A percentile compares a stretch with the other conserved stretches of the same genome.
Evolutionary conservation across 768 basidiomycete species (phyloP).

Genomic region (Hypholoma sublateritium): DNA sequence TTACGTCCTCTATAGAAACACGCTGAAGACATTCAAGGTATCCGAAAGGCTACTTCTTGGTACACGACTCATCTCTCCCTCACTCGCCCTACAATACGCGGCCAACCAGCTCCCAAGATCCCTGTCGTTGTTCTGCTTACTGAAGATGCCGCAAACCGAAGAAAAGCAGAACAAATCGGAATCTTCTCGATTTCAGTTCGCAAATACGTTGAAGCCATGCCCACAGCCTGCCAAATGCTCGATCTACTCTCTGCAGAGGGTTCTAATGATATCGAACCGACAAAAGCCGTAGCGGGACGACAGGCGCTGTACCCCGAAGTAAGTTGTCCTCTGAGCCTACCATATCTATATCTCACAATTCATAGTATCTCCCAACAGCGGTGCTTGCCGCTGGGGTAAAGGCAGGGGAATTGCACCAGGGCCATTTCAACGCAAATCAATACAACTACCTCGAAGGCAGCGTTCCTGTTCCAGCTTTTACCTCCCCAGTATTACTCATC

Average conservation of each 20-base stretch:
- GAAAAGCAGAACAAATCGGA: conserved; percentile 67
- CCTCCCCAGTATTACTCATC: conserved; percentile 78
- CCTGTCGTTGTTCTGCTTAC: conserved; percentile 81
- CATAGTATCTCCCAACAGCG: conserved; percentile 75
- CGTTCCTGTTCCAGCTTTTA: conserved; percentile 71
- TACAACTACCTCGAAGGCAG: conserved; percentile 98
- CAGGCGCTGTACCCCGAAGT: conserved; percentile 78
- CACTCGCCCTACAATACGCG: conserved; percentile 50
- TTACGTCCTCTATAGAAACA: not conserved
- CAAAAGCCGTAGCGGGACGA: conserved; percentile 49
- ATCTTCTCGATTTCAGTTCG: conserved; percentile 71
- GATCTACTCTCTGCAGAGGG: conserved; percentile 80
- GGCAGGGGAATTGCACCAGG: conserved; percentile 82
- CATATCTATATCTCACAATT: conserved; percentile 1
- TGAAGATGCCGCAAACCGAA: conserved; percentile 84
- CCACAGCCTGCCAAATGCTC: conserved; percentile 61
- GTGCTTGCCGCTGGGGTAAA: conserved; percentile 82
- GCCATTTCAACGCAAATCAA: conserved; percentile 91
- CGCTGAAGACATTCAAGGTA: conserved; percentile 44
- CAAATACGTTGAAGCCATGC: conserved; percentile 78
- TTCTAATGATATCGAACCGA: conserved; percentile 62
- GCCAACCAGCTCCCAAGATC: conserved; percentile 39
- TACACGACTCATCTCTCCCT: conserved; percentile 73
- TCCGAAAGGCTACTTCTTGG: conserved; percentile 86
- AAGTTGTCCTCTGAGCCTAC: conserved; percentile 13